Percentiles rank a stretch among this genome's conserved stretches.
Evolutionary conservation across 2,329 filamentous ascomycete species (phyloP).

Genomic region (Chrysoporthe deuterocubensis): DNA sequence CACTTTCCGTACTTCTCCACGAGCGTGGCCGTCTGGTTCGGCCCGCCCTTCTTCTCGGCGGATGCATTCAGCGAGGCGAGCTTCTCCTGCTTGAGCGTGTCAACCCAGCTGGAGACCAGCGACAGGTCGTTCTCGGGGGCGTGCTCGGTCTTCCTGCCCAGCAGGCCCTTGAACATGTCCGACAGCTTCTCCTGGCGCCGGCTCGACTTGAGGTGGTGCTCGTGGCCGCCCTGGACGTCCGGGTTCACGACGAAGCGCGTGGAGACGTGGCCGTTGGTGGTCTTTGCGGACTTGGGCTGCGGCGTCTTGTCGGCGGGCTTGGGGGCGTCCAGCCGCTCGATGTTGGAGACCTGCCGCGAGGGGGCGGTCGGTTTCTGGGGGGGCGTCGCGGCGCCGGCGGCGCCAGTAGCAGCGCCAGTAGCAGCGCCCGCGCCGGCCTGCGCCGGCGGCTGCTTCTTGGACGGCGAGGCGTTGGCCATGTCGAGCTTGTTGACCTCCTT

Average conservation of each 20-base stretch:
- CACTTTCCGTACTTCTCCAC: slow-evolving; percentile 99
- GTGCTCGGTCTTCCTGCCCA: slow-evolving; percentile 82
- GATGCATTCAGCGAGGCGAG: slow-evolving; percentile 62
- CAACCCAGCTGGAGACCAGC: slow-evolving; percentile 93
- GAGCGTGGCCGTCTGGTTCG: slow-evolving; percentile 75
- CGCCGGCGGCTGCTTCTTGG: slow-evolving; percentile 24
- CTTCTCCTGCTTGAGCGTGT: slow-evolving; percentile 87
- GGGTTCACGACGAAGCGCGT: slow-evolving; percentile 57
- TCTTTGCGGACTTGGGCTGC: slow-evolving; percentile 42
- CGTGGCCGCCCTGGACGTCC: slow-evolving; percentile 71
- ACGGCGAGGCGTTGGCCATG: slow-evolving; percentile 19
- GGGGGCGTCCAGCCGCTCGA: slow-evolving; percentile 36
- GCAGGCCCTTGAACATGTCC: slow-evolving; percentile 85
- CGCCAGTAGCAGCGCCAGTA: slow-evolving; percentile 31
- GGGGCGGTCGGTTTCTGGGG: slow-evolving; percentile 43
- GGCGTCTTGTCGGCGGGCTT: slow-evolving; percentile 41
- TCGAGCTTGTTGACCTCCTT: slow-evolving; percentile 51
- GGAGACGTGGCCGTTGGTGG: slow-evolving; percentile 36
- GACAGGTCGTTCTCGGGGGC: slow-evolving; percentile 80
- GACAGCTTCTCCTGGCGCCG: slow-evolving; percentile 93
- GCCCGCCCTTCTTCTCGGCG: slow-evolving; percentile 75
- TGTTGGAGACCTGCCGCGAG: slow-evolving; percentile 49
- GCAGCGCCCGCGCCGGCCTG: not conserved
- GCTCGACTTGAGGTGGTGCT: slow-evolving; percentile 86
- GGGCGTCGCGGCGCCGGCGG: slow-evolving; percentile 37